These are phyloP conservation scores for Microdochium trichocladiopsis DNA, from an alignment of 2,329 filamentous ascomycete species.

Conservation along the genomic window DNA sequence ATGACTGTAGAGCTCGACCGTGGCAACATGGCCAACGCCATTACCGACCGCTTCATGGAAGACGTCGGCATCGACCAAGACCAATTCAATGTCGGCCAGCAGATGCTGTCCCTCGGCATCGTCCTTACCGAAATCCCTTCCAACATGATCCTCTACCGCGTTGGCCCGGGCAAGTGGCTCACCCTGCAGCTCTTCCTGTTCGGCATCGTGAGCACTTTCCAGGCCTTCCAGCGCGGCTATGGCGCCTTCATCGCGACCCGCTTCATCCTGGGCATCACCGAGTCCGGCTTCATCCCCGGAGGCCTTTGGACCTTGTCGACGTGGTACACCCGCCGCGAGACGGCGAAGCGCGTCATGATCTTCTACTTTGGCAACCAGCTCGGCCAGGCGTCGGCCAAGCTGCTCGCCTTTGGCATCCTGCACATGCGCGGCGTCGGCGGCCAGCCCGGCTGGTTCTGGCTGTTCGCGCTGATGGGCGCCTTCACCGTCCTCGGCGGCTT, in stretches of 20 bases:
- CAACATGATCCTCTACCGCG: slow-evolving; percentile 37
- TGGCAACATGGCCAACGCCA: slow-evolving; percentile 42
- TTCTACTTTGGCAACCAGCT: slow-evolving; percentile 51
- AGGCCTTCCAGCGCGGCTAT: slow-evolving; percentile 41
- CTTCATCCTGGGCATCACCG: slow-evolving; percentile 43
- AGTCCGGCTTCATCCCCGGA: slow-evolving; percentile 49
- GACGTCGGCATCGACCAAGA: slow-evolving; percentile 42
- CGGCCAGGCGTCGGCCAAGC: slow-evolving; percentile 32
- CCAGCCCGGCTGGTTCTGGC: slow-evolving; percentile 49
- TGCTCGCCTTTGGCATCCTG: slow-evolving; percentile 38
- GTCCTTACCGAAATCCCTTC: slow-evolving; percentile 43
- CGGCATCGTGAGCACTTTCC: slow-evolving; percentile 45
- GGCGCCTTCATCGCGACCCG: slow-evolving; percentile 39
- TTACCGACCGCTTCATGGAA: slow-evolving; percentile 39
- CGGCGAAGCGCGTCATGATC: slow-evolving; percentile 42
- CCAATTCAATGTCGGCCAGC: slow-evolving; percentile 44
- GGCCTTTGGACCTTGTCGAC: slow-evolving; percentile 42
- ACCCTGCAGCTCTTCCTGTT: slow-evolving; percentile 45
- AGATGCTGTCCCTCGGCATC: slow-evolving; percentile 40
- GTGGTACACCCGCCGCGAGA: slow-evolving; percentile 47
- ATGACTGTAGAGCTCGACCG: slow-evolving; percentile 32
- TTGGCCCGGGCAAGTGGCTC: slow-evolving; percentile 46
- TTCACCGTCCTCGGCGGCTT: slow-evolving; percentile 40
- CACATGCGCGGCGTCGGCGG: slow-evolving; percentile 39
- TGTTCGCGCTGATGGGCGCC: slow-evolving; percentile 44